These are phyloP conservation scores for Claviceps capensis DNA, from an alignment of 2,329 filamentous ascomycete species.

Conservation along the genomic window DNA sequence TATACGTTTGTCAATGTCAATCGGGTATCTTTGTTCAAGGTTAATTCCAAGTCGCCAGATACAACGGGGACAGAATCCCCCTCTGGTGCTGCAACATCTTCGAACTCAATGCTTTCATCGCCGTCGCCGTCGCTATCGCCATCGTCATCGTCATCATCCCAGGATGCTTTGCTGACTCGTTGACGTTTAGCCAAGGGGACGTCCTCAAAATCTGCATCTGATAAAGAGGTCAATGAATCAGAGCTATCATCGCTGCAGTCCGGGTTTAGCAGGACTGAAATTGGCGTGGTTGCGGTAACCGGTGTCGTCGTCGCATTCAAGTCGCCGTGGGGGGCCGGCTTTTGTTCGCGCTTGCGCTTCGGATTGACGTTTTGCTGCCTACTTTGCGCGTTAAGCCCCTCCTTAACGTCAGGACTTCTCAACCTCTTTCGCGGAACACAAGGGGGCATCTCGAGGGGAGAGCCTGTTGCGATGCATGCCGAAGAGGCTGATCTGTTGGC, in stretches of 20 bases:
- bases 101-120: constrained; percentile 37
- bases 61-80: constrained; percentile 35
- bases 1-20: constrained; percentile 48
- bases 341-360: constrained; percentile 22
- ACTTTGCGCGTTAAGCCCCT: constrained; percentile 12
- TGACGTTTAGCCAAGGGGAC: constrained; percentile 26
- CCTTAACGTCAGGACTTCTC: constrained; percentile 29
- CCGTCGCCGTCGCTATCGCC: constrained; percentile 4
- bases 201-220: constrained; percentile 42
- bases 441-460: constrained; percentile 44
- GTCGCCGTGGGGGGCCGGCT: constrained; percentile 46
- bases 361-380: constrained; percentile 3
- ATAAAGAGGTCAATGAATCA: constrained; percentile 38
- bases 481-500: neutral
- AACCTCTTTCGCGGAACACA: constrained; percentile 53
- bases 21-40: constrained; percentile 44
- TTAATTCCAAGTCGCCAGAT: constrained; percentile 60
- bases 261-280: constrained; percentile 28
- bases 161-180: constrained; percentile 17
- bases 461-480: constrained; percentile 7
- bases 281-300: constrained; percentile 28
- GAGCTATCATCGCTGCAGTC: constrained; percentile 30
- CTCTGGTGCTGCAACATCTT: constrained; percentile 51
- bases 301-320: constrained; percentile 37
- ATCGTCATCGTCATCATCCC: constrained; percentile 11